Evolutionary conservation across 768 basidiomycete species (phyloP), one percentile per base, ranked within the genome.

Genomic region (Mrakia frigida): DNA sequence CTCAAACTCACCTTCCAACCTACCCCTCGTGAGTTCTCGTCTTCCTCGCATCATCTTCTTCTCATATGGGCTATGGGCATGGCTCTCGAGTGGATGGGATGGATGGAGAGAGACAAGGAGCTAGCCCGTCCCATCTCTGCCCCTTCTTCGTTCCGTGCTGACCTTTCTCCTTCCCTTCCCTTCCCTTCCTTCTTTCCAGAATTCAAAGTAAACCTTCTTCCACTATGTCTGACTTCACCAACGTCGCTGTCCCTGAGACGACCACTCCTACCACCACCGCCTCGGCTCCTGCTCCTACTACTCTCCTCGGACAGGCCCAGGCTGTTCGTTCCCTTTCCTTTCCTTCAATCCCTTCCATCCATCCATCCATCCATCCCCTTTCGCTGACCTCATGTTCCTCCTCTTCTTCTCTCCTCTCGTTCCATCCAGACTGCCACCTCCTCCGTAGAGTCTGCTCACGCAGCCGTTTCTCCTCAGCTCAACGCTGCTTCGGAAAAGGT

Each of bases 351-450:
- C 37, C 39, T 41, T 23, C 61, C 18, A 5, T 68, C 31, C 67
- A 6, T 43, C 37, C 21, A 11, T 43, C 67, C 39, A 7, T 43
- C 28, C 41, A 69, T n/a, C 21, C 46, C 67, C 41, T 25, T 28
- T 23, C 11, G 3, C 63, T 65, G 37, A 65, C 63, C 31, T 65
- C 33, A 1, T 4, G 9, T 11, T 61, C 39, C 68, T 41, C 3
- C 25, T 6, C 9, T 16, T 28, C 35, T 37, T 59, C 13, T 39
- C 35, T 56, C 10, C 28, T 37, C 43, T 43, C 43, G 10, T 72
- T 33, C 33, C 56, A 56, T 33, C 33, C 56, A 56, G 39, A 69
- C 68, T 18, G 39, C 46, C 39, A 69, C 68, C 68, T 69, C 46
- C 68, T n/a, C n/a, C 39, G 14, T 41, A 37, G 39, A 69, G 68